Evolutionary conservation across 2,329 filamentous ascomycete species (phyloP).

Genomic region (Colletotrichum cereale): DNA sequence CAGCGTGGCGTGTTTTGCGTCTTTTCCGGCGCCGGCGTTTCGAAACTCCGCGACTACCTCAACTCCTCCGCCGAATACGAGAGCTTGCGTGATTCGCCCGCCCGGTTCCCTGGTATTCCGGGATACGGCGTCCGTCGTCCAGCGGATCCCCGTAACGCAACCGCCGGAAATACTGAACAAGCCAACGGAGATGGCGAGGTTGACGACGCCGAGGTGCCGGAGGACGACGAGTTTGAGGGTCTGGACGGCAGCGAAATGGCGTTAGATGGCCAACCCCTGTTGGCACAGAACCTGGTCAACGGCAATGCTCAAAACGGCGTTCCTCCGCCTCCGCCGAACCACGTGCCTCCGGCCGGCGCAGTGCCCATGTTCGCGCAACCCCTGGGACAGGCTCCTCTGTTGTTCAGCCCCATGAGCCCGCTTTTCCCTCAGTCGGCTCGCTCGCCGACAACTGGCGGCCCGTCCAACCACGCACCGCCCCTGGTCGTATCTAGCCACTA

Average conservation of each 20-base stretch:
- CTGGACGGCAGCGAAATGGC: slow-evolving; percentile 55
- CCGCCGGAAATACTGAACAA: slow-evolving; percentile 41
- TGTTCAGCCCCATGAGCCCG: slow-evolving; percentile 36
- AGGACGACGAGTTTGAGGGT: slow-evolving; percentile 60
- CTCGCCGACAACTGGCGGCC: slow-evolving; percentile 22
- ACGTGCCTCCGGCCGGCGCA: slow-evolving; percentile 22
- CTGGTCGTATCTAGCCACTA: slow-evolving; percentile 35
- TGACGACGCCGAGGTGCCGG: slow-evolving; percentile 55
- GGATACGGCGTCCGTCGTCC: slow-evolving; percentile 11
- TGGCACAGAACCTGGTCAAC: slow-evolving; percentile 41
- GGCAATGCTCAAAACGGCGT: slow-evolving; percentile 23
- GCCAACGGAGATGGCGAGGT: slow-evolving; percentile 50
- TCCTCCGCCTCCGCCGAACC: slow-evolving; percentile 35
- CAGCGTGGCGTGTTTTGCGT: slow-evolving; percentile 97
- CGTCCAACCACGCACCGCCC: slow-evolving; percentile 30
- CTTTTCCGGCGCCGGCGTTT: slow-evolving; percentile 90
- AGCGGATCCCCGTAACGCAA: slow-evolving; percentile 23
- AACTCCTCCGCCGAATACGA: slow-evolving; percentile 68
- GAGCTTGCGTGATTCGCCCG: slow-evolving; percentile 53
- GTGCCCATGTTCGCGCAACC: slow-evolving; percentile 38
- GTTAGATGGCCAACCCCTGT: slow-evolving; percentile 46
- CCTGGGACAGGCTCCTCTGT: slow-evolving; percentile 27
- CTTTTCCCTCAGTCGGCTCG: slow-evolving; percentile 28
- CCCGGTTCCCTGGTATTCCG: slow-evolving; percentile 36
- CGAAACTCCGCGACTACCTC: slow-evolving; percentile 81